Evolutionary conservation across 441 rosid species (phyloP).

Genomic region (Corymbia calophylla): DNA sequence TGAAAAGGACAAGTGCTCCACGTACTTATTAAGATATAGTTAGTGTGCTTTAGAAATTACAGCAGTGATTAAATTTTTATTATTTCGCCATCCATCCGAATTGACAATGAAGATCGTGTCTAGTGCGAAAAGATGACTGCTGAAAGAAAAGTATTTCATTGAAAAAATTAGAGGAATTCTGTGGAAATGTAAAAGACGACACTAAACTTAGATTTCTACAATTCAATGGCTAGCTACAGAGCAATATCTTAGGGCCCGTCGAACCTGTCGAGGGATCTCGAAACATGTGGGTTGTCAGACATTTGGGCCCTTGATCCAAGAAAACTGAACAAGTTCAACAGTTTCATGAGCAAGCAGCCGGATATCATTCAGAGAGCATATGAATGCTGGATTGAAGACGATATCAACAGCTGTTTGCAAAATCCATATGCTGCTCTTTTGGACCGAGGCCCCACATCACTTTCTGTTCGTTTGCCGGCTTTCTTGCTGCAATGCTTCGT

Average conservation of each 20-base stretch:
- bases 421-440: not conserved
- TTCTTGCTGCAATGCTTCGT: not conserved
- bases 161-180: not conserved
- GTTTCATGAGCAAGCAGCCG: not conserved
- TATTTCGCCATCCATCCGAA: not conserved
- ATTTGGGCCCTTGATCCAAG: not conserved
- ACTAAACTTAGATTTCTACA: not conserved
- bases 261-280: not conserved
- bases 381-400: not conserved
- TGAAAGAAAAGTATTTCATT: not conserved
- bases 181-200: not conserved
- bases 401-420: not conserved
- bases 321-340: not conserved
- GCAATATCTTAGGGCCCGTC: not conserved
- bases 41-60: not conserved
- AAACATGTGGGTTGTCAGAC: not conserved
- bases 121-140: not conserved
- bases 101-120: not conserved
- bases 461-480: not conserved
- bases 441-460: not conserved
- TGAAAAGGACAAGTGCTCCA: not conserved
- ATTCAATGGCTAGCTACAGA: not conserved
- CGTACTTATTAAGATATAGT: not conserved
- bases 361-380: not conserved
- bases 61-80: not conserved